These are phyloP conservation scores for Kwoniella bestiolae DNA, from an alignment of 768 basidiomycete species.

Conservation along the genomic window DNA sequence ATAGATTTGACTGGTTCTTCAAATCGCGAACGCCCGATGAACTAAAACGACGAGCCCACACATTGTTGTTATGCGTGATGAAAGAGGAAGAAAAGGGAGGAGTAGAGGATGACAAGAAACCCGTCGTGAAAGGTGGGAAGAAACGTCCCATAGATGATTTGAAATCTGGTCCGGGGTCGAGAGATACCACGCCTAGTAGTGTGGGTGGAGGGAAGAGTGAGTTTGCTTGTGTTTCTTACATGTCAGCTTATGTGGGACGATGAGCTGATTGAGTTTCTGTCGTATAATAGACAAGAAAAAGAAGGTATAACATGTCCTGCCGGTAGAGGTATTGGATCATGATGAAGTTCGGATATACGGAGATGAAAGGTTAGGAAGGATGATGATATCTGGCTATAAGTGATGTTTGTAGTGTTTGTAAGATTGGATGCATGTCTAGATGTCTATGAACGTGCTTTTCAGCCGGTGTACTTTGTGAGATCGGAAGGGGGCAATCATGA, in stretches of 20 bases:
- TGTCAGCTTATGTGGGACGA: not conserved
- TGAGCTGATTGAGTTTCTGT: not conserved
- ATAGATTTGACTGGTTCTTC: conserved; percentile 92
- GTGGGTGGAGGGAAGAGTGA: conserved; percentile 33
- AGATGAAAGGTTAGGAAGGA: no score
- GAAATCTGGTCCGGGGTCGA: conserved; percentile 30
- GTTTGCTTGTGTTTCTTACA: conserved; percentile 3
- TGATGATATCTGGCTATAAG: not conserved
- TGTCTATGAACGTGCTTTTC: not conserved
- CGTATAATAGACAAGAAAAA: conserved; percentile 29
- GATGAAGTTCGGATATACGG: no score
- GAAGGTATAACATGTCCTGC: conserved; percentile 19
- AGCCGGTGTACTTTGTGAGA: no score
- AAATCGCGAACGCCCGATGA: conserved; percentile 90
- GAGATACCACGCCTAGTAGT: conserved; percentile 38
- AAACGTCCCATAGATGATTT: conserved; percentile 40
- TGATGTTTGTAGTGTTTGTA: not conserved
- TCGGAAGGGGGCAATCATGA: no score
- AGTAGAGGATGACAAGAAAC: conserved; percentile 64
- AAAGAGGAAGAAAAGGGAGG: conserved; percentile 73
- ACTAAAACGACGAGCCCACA: conserved; percentile 82
- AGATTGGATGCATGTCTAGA: not conserved
- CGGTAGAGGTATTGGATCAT: no score
- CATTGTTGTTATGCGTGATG: conserved; percentile 84
- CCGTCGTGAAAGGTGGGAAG: conserved; percentile 57